A percentile compares a stretch with the other conserved stretches of the same genome.
These are phyloP conservation scores for Saxophila tyrrhenica DNA, from an alignment of 495 filamentous ascomycete species.

Conservation along the genomic window DNA sequence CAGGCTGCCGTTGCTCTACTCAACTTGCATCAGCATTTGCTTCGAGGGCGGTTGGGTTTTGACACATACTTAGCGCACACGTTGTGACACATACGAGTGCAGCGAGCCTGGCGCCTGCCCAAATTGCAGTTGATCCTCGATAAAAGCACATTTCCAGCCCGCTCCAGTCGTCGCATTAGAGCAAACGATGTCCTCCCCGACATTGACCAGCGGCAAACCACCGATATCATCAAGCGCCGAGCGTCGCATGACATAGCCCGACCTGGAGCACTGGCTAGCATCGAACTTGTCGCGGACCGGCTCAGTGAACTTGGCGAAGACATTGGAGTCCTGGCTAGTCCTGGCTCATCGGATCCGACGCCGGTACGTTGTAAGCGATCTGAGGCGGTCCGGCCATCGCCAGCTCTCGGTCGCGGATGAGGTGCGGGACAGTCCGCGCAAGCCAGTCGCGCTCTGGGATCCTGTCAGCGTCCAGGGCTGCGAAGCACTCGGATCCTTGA, in stretches of 20 bases:
- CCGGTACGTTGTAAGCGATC: neutral
- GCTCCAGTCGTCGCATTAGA: neutral
- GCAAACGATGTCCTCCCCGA: neutral
- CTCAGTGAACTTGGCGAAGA: neutral
- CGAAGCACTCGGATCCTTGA: neutral
- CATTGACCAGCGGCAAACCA: neutral
- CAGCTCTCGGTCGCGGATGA: neutral
- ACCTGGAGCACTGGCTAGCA: neutral
- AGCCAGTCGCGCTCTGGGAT: neutral
- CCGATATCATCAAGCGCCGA: neutral
- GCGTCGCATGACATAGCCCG: neutral
- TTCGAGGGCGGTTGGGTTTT: neutral
- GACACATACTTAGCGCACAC: neutral
- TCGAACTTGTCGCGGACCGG: neutral
- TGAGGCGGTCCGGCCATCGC: neutral
- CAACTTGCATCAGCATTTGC: neutral
- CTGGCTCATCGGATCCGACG: neutral
- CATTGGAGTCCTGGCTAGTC: neutral
- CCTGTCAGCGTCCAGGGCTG: neutral
- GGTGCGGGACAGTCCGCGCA: neutral
- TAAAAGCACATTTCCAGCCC: neutral
- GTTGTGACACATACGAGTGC: neutral
- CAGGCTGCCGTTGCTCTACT: neutral
- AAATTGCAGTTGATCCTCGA: neutral
- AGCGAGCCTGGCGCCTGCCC: neutral